phyloP scores from a whole-genome alignment of 768 basidiomycete genomes.

The Russula vinacea region DNA sequence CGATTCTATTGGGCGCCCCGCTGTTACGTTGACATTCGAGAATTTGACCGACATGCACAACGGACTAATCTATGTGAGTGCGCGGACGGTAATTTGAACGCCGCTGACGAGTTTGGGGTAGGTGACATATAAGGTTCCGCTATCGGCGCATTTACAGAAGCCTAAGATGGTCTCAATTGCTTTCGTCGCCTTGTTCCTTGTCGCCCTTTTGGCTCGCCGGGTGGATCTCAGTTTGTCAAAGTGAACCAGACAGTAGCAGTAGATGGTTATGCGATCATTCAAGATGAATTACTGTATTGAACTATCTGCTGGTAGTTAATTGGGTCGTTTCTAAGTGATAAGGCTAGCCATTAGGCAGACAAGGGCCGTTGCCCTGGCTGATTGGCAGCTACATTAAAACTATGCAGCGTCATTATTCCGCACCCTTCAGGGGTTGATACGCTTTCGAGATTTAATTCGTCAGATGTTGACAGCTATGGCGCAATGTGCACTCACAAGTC shows the following conservation, averaged over 20 bases:
- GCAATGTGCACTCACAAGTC: constrained; percentile 7
- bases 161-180: constrained; percentile 73
- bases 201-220: constrained; percentile 46
- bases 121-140: constrained; percentile 85
- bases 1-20: constrained; percentile 86
- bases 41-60: constrained; percentile 77
- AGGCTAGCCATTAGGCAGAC: constrained; percentile 4
- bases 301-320: constrained; percentile 30
- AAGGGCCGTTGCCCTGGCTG: constrained; percentile 29
- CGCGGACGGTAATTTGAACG: background rate
- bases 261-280: constrained; percentile 36
- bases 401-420: constrained; percentile 44
- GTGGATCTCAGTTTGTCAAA: constrained; percentile 48
- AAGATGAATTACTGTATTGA: background rate
- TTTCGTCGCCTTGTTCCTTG: constrained; percentile 62
- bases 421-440: constrained; percentile 43
- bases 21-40: constrained; percentile 67
- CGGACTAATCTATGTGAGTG: constrained; percentile 76
- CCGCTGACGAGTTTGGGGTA: constrained; percentile 36
- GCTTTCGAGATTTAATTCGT: background rate
- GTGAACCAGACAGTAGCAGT: constrained; percentile 1
- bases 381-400: constrained; percentile 36
- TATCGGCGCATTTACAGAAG: constrained; percentile 82
- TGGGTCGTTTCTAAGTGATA: constrained; percentile 1
- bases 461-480: background rate